Conservation (phyloP, 225 moss, liverwort and hornwort genomes). For the Antitrichia curtipendula region DNA sequence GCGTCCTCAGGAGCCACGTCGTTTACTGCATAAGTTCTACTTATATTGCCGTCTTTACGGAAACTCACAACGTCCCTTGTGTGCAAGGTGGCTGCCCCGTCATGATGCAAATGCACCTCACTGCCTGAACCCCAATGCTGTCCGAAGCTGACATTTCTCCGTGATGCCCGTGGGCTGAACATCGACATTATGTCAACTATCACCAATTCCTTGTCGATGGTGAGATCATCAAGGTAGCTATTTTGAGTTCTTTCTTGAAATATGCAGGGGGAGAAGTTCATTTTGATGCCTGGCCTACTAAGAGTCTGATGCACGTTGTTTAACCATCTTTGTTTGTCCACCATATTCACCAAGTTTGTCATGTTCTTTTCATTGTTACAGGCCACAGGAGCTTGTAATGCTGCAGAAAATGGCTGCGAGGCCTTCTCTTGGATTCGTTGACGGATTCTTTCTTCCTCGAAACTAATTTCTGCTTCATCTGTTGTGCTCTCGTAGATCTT, state of each 20-base stretch:
- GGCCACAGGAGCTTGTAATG: not conserved
- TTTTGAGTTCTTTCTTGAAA: not conserved
- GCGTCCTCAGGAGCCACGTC: not conserved
- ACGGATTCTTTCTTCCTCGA: conserved; percentile 27
- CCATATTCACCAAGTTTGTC: not conserved
- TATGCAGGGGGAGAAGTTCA: not conserved
- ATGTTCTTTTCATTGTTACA: not conserved
- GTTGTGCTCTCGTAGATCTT: conserved; percentile 3
- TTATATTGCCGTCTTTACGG: not conserved
- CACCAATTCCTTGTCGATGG: not conserved
- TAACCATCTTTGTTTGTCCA: not conserved
- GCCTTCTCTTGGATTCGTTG: not conserved
- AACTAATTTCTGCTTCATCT: conserved; percentile 7
- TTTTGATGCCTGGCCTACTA: not conserved
- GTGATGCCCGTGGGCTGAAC: not conserved
- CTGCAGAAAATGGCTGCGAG: not conserved
- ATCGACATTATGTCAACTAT: conserved; percentile 19
- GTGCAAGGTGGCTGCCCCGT: not conserved
- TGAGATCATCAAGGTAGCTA: not conserved
- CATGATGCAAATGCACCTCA: conserved; percentile 8
- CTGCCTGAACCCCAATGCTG: not conserved
- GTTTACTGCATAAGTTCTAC: not conserved
- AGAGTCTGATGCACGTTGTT: not conserved
- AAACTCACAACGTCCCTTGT: not conserved
- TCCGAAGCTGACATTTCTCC: not conserved